Conservation (phyloP, 2,329 filamentous ascomycete species). For the Chalaropsis thielavioides region DNA sequence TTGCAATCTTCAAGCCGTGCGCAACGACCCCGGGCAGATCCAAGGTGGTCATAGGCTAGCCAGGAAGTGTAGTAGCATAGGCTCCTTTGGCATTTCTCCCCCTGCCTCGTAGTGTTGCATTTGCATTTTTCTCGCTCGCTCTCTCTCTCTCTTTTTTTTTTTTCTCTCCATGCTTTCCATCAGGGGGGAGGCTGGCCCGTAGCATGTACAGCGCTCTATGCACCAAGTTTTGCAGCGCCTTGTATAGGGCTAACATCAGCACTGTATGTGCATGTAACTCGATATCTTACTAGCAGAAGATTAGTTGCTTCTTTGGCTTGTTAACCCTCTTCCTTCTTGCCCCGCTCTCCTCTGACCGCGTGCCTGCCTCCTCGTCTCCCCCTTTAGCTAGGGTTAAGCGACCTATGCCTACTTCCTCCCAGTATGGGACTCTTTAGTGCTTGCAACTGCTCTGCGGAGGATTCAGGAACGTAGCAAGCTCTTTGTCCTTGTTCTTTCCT, state of each 20-base stretch:
- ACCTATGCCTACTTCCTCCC: not conserved
- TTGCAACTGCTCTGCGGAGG: not conserved
- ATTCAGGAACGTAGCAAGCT: not conserved
- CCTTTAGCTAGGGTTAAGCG: not conserved
- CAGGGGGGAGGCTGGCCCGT: not conserved
- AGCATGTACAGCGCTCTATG: not conserved
- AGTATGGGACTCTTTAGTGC: constrained; percentile 5
- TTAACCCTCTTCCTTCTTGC: not conserved
- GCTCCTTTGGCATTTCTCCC: not conserved
- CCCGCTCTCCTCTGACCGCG: not conserved
- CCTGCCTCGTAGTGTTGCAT: not conserved
- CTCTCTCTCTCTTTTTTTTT: not conserved
- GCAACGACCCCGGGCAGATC: not conserved
- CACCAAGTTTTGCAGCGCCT: not conserved
- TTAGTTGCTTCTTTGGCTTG: not conserved
- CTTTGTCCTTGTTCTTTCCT: not conserved
- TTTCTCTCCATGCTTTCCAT: not conserved
- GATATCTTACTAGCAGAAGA: not conserved
- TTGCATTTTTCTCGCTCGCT: not conserved
- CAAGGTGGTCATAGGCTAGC: not conserved
- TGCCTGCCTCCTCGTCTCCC: not conserved
- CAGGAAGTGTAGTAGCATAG: not conserved
- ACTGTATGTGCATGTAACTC: not conserved
- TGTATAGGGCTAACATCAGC: not conserved
- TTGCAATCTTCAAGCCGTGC: not conserved